These are phyloP conservation scores for Pleurostoma richardsiae DNA, from an alignment of 2,329 filamentous ascomycete genomes.

Conservation along the genomic window DNA sequence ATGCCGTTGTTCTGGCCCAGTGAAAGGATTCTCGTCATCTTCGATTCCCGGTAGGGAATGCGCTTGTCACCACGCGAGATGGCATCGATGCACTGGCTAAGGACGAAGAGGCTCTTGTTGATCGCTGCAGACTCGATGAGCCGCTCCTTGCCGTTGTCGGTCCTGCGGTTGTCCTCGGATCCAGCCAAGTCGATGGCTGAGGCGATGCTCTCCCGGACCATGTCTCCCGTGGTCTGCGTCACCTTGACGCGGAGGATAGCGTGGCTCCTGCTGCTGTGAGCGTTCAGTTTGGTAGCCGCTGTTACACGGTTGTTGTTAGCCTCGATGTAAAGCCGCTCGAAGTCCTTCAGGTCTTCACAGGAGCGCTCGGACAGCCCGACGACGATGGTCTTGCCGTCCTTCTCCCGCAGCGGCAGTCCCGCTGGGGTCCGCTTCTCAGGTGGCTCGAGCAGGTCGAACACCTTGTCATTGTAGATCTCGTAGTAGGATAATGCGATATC, in stretches of 20 bases:
- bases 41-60: conserved; percentile 90
- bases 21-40: conserved; percentile 93
- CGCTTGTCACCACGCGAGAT: conserved; percentile 71
- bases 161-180: conserved; percentile 91
- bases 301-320: conserved; percentile 88
- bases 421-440: conserved; percentile 80
- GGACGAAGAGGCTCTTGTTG: conserved; percentile 93
- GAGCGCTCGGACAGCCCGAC: conserved; percentile 79
- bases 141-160: conserved; percentile 88
- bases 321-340: conserved; percentile 84
- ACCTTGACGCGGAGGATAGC: conserved; percentile 89
- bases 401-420: conserved; percentile 78
- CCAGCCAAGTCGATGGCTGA: conserved; percentile 94
- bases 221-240: conserved; percentile 65
- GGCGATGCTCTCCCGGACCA: conserved; percentile 71
- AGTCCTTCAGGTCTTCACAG: conserved; percentile 83
- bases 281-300: conserved; percentile 86
- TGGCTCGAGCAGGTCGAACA: conserved; percentile 84
- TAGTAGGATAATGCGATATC: conserved; percentile 82
- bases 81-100: conserved; percentile 93
- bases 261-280: conserved; percentile 84
- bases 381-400: conserved; percentile 80
- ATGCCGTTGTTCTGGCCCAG: conserved; percentile 92
- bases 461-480: conserved; percentile 96
- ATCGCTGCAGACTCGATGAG: conserved; percentile 94